Conservation (phyloP, 1,139 yeast genomes). For the Candida smagusa region DNA sequence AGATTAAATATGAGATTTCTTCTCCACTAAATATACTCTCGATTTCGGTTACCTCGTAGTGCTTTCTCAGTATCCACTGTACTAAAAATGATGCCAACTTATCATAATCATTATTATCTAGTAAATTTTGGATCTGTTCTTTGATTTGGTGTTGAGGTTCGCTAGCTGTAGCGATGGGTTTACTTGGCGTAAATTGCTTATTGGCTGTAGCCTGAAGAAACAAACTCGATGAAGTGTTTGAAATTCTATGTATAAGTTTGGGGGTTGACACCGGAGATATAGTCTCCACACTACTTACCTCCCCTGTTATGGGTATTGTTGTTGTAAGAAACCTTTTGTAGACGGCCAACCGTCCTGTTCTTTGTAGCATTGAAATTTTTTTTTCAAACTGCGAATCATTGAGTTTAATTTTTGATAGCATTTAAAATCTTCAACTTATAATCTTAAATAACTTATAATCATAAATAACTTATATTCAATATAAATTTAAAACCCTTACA, state of each 20-base stretch:
- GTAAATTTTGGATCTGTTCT: constrained; percentile 15
- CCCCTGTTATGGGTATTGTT: too few species aligned
- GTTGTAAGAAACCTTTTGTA: too few species aligned
- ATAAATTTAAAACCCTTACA: too few species aligned
- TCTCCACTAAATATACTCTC: constrained; percentile 14
- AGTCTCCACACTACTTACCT: too few species aligned
- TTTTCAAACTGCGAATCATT: too few species aligned
- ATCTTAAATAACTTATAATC: too few species aligned
- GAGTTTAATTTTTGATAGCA: too few species aligned
- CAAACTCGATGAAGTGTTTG: constrained; percentile 8
- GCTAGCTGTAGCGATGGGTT: background rate
- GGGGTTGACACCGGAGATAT: background rate
- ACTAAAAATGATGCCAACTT: constrained; percentile 20
- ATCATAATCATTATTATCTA: constrained; percentile 17
- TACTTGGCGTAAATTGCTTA: constrained; percentile 6
- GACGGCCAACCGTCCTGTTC: too few species aligned
- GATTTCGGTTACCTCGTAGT: constrained; percentile 7
- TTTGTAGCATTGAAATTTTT: too few species aligned
- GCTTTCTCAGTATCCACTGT: constrained; percentile 13
- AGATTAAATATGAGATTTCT: constrained; percentile 26
- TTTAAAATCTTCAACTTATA: too few species aligned
- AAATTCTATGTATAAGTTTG: constrained; percentile 2
- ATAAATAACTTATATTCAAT: too few species aligned
- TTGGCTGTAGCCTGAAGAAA: constrained; percentile 8
- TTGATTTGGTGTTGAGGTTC: constrained; percentile 8